Conservation (phyloP, 495 filamentous ascomycete species). For the Eremomyces bilateralis region DNA sequence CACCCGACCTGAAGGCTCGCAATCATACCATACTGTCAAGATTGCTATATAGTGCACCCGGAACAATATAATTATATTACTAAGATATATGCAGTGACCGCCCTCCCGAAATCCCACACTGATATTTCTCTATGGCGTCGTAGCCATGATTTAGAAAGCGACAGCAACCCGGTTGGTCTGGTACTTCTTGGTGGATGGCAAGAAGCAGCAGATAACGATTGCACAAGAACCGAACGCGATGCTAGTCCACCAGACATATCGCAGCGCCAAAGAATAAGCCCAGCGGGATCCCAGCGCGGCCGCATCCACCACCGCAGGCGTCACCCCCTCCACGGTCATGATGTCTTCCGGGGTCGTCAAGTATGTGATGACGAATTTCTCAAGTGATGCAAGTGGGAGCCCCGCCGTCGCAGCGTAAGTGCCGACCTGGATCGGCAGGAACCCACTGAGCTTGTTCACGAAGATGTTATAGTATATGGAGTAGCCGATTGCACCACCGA, state of each 20-base stretch:
- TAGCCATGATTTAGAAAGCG: background rate
- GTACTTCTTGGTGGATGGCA: slow-evolving; percentile 11
- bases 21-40: too few relatives aligned
- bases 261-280: slow-evolving; percentile 13
- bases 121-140: too few relatives aligned
- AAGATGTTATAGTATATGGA: slow-evolving; percentile 61
- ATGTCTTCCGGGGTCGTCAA: slow-evolving; percentile 7
- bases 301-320: slow-evolving; percentile 5
- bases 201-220: slow-evolving; percentile 6
- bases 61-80: too few relatives aligned
- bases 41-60: too few relatives aligned
- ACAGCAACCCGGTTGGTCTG: slow-evolving; percentile 11
- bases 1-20: too few relatives aligned
- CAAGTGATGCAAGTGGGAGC: slow-evolving; percentile 7
- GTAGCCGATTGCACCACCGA: slow-evolving; percentile 52
- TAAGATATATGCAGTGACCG: too few relatives aligned
- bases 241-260: slow-evolving; percentile 14
- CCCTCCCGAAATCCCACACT: too few relatives aligned
- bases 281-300: slow-evolving; percentile 11
- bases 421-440: slow-evolving; percentile 9
- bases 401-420: slow-evolving; percentile 11
- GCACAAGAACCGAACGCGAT: slow-evolving; percentile 10
- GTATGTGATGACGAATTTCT: slow-evolving; percentile 12
- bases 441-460: slow-evolving; percentile 31
- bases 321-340: slow-evolving; percentile 9